A percentile compares a stretch with the other conserved stretches of the same genome.
Conservation (phyloP, 73 alveolate genomes). For the Halteria grandinella region DNA sequence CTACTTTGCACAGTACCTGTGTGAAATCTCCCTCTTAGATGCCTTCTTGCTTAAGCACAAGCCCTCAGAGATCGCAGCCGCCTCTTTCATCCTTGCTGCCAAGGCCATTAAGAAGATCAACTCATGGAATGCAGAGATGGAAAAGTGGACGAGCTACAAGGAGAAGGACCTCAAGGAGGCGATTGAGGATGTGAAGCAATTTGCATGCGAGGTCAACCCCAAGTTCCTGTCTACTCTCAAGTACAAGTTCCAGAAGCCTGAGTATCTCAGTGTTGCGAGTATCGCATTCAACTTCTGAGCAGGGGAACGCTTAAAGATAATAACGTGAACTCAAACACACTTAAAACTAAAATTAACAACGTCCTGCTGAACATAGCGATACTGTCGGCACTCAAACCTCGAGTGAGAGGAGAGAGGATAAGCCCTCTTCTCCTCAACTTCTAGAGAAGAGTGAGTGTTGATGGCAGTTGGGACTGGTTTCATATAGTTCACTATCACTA, state of each 20-base stretch:
- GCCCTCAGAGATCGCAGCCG: conserved; percentile 76
- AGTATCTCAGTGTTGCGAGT: conserved; percentile 15
- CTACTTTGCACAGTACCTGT: conserved; percentile 72
- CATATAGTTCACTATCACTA: too few species aligned
- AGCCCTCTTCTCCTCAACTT: too few species aligned
- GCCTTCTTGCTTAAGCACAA: conserved; percentile 52
- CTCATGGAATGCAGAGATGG: conserved; percentile 72
- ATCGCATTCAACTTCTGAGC: conserved; percentile 38
- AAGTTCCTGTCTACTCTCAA: conserved; percentile 47
- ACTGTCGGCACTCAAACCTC: too few species aligned
- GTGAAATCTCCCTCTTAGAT: conserved; percentile 75
- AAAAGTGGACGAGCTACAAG: conserved; percentile 71
- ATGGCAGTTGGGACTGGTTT: too few species aligned
- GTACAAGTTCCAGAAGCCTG: conserved; percentile 42
- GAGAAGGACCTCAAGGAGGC: conserved; percentile 73
- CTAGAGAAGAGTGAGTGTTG: too few species aligned
- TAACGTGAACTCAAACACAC: too few species aligned
- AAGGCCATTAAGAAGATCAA: conserved; percentile 70
- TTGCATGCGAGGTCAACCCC: conserved; percentile 43
- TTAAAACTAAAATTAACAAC: too few species aligned
- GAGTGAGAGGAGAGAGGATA: too few species aligned
- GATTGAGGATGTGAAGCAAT: conserved; percentile 13
- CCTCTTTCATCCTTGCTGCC: conserved; percentile 74
- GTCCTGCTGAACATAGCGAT: too few species aligned
- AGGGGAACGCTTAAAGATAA: too few species aligned